phyloP scores from a whole-genome alignment of 805 yeast genomes.

The Candida chilensis region DNA sequence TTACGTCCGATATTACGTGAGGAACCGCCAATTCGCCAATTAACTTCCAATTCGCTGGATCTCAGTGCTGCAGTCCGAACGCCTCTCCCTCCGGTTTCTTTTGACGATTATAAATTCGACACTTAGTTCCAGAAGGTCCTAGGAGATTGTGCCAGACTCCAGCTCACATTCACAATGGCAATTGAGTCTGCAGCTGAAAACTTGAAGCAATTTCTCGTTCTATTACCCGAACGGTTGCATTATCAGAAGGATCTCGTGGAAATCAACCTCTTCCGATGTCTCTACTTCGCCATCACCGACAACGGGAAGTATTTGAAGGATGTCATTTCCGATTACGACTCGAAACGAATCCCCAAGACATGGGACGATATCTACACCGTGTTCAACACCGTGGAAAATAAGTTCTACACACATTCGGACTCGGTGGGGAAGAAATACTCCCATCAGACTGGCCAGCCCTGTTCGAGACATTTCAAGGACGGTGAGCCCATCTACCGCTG shows the following conservation, averaged over 20 bases:
- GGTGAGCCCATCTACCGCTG: slow-evolving; percentile 71
- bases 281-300: slow-evolving; percentile 22
- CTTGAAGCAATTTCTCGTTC: neutral
- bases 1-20: too few relatives aligned
- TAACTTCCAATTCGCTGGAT: too few relatives aligned
- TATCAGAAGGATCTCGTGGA: neutral
- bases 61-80: too few relatives aligned
- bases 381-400: neutral
- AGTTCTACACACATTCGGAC: neutral
- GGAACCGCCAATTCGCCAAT: too few relatives aligned
- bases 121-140: too few relatives aligned
- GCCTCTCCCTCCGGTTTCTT: too few relatives aligned
- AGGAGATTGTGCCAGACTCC: too few relatives aligned
- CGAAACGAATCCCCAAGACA: too few relatives aligned
- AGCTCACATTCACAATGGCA: neutral
- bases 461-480: slow-evolving; percentile 52
- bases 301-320: slow-evolving; percentile 28
- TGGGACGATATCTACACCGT: neutral
- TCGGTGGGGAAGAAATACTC: slow-evolving; percentile 7
- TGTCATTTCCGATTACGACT: too few relatives aligned
- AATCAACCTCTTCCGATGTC: neutral
- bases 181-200: neutral
- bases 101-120: too few relatives aligned
- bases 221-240: neutral
- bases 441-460: slow-evolving; percentile 53